These are phyloP conservation scores for Polyporus arcularius DNA, from an alignment of 768 basidiomycete genomes.

Conservation along the genomic window DNA sequence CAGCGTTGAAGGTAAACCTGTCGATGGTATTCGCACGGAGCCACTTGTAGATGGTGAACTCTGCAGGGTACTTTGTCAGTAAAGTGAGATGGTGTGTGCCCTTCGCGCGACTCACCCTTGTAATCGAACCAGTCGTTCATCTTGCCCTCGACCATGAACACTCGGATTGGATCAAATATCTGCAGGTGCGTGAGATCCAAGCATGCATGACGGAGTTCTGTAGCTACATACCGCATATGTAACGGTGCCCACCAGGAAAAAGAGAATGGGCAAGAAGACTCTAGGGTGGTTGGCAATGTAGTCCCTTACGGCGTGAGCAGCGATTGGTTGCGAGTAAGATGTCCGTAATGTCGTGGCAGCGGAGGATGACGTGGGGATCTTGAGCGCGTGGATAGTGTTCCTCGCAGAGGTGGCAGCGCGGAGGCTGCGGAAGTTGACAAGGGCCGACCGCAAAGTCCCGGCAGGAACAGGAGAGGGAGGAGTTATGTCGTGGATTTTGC, in stretches of 20 bases:
- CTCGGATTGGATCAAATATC: constrained; percentile 92
- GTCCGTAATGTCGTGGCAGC: constrained; percentile 47
- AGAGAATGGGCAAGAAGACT: constrained; percentile 74
- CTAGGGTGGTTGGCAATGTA: constrained; percentile 89
- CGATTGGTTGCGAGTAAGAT: constrained; percentile 63
- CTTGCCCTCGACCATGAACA: constrained; percentile 79
- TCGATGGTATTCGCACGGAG: constrained; percentile 62
- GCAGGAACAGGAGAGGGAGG: constrained; percentile 62
- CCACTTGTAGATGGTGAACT: constrained; percentile 79
- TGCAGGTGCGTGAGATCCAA: constrained; percentile 29
- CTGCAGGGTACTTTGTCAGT: constrained; percentile 37
- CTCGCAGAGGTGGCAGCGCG: constrained; percentile 79
- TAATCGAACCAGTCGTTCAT: constrained; percentile 85
- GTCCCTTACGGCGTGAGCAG: constrained; percentile 65
- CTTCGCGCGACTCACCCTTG: constrained; percentile 46
- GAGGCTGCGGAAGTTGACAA: constrained; percentile 59
- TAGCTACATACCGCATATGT: constrained; percentile 75
- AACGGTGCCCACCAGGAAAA: constrained; percentile 87
- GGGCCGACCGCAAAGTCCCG: constrained; percentile 51
- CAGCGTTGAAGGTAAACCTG: constrained; percentile 36
- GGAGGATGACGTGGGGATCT: constrained; percentile 31
- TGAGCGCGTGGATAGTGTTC: constrained; percentile 73
- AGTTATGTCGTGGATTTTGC: constrained; percentile 69
- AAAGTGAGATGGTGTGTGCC: background rate
- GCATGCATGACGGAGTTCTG: background rate